Evolutionary conservation across 768 basidiomycete species (phyloP), one percentile per base, ranked within the genome.

Genomic region (Leccinum ochraceum): DNA sequence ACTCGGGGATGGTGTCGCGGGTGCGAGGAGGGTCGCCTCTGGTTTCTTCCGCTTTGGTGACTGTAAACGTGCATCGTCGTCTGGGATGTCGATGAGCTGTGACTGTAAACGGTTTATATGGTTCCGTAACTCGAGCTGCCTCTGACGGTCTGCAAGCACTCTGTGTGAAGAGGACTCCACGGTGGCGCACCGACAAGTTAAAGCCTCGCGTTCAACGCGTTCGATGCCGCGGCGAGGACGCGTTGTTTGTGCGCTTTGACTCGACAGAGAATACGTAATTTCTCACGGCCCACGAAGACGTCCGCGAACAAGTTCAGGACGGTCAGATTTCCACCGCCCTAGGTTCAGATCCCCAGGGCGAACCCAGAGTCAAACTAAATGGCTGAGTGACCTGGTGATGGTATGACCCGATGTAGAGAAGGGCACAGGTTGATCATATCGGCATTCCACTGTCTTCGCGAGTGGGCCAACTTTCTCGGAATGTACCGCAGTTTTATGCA

Each of bases 1-100:
- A 90, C 88, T 88, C 4, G 86, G 87, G 37, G 90, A 89, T 9
- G 90, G 90, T 1, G 81, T 85, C 1, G 76, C 72, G 8, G 82
- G 82, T 1, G 77, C 82, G 0, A 81, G 66, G 14, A 82, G 67
- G 3, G 74, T 70, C 3, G 76, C 61, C 9, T 79, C 75, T 11
- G 64, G 64, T 49, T 73, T 74, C 71, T 81, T 86, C 61, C 82
- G 76, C 70, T 85, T 84, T 9, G 82, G 81, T 6, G 82, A 79
- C 22, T 65, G 67, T 3, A 75, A 75, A 30, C 61, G 46, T 53
- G 55, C 58, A 55, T 59, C 48, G 53, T 64, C 34, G 52, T 66
- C 58, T 11, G 78, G 77, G 42, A 79, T 52, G 39, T 78, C 74
- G 14, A 67, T 65, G 20, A 89, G 79, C 69, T 88, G 82, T 0